A percentile compares a stretch with the other conserved stretches of the same genome.
Conservation (phyloP, 2,329 filamentous ascomycete genomes). For the Diaporthe citriasiana region DNA sequence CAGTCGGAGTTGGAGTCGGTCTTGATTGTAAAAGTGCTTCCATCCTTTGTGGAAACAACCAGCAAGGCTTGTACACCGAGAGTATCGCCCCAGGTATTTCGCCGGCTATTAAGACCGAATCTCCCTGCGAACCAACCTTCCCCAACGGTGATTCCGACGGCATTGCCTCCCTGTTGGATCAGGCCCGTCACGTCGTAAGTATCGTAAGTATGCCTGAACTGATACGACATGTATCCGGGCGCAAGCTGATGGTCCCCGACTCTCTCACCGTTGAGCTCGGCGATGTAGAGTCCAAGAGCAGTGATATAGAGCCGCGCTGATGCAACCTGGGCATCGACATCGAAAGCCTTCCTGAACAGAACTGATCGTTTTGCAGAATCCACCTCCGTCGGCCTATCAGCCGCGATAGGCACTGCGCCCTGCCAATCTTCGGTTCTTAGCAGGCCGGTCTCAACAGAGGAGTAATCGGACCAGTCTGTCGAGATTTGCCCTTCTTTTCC, state of each 20-base stretch:
- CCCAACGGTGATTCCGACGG: background rate
- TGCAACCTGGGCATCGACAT: conserved; percentile 47
- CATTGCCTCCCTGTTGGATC: conserved; percentile 13
- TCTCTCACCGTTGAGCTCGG: conserved; percentile 60
- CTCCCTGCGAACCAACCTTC: conserved; percentile 12
- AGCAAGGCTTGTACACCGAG: conserved; percentile 17
- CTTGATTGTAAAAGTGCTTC: conserved; percentile 7
- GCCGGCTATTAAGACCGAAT: background rate
- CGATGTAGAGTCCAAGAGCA: conserved; percentile 60
- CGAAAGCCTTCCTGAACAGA: conserved; percentile 22
- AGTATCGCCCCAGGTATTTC: conserved; percentile 16
- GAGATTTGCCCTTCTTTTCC: conserved; percentile 15
- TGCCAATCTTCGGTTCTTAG: background rate
- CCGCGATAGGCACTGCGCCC: conserved; percentile 10
- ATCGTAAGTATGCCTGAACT: conserved; percentile 65
- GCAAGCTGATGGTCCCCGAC: conserved; percentile 60
- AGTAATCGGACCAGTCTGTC: conserved; percentile 16
- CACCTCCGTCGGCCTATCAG: conserved; percentile 16
- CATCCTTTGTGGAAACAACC: background rate
- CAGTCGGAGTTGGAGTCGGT: conserved; percentile 8
- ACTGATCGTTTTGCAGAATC: background rate
- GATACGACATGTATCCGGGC: conserved; percentile 68
- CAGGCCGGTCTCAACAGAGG: conserved; percentile 9
- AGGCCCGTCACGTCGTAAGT: conserved; percentile 59
- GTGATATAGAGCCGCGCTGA: conserved; percentile 63